A percentile compares a stretch with the other conserved stretches of the same genome.
phyloP scores from a whole-genome alignment of 2,329 filamentous ascomycete genomes.

The Alternaria viburni region DNA sequence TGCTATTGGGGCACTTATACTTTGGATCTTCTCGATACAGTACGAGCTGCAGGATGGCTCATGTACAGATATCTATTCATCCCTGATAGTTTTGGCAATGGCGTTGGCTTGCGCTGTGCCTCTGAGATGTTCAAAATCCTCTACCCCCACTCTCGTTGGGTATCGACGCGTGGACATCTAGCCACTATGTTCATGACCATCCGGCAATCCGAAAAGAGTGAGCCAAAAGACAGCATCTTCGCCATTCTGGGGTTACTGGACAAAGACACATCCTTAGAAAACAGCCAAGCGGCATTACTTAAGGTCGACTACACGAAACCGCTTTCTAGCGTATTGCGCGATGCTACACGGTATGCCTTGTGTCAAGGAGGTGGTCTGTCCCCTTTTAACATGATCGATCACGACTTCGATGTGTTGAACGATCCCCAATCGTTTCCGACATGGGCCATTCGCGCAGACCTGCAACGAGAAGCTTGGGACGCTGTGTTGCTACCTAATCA shows the following conservation, averaged over 20 bases:
- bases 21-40: not conserved
- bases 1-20: not conserved
- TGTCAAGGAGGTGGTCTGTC: accelerated
- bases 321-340: not conserved
- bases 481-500: accelerated
- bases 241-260: not conserved
- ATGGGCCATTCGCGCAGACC: not conserved
- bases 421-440: not conserved
- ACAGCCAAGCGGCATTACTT: not conserved
- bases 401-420: accelerated
- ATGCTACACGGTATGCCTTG: not conserved
- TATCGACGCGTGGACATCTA: accelerated
- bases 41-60: not conserved
- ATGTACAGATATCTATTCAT: not conserved
- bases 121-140: accelerated
- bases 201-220: accelerated
- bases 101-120: not conserved
- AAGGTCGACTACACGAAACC: not conserved
- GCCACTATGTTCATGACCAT: accelerated
- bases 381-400: accelerated
- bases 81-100: accelerated
- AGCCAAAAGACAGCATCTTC: not conserved
- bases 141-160: not conserved
- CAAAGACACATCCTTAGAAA: accelerated
- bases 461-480: accelerated